These are phyloP conservation scores for Botryobasidium botryosum DNA, from an alignment of 768 basidiomycete species.

Conservation along the genomic window DNA sequence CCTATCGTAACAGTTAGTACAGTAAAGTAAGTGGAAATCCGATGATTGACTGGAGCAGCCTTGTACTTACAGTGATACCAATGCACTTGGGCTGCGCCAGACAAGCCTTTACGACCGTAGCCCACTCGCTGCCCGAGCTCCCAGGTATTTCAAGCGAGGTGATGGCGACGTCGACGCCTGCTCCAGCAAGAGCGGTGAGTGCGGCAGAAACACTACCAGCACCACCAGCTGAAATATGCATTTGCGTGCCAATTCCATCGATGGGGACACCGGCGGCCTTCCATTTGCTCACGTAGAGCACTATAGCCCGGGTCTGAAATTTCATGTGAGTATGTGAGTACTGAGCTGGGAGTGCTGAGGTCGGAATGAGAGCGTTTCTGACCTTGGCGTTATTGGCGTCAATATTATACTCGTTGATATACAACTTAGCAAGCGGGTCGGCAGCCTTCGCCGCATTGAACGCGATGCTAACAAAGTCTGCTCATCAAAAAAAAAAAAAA, in stretches of 20 bases:
- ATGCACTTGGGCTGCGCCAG: constrained; percentile 3
- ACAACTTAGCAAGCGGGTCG: constrained; percentile 30
- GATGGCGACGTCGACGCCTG: not conserved
- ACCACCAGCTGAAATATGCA: constrained; percentile 1
- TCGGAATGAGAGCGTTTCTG: constrained; percentile 2
- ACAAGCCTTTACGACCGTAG: constrained; percentile 3
- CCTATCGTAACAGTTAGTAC: too few relatives aligned
- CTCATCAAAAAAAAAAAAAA: too few relatives aligned
- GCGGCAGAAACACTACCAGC: constrained; percentile 2
- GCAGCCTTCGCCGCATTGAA: constrained; percentile 35
- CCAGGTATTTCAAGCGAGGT: constrained; percentile 4
- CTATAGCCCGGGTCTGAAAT: too few relatives aligned
- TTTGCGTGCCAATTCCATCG: too few relatives aligned
- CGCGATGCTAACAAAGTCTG: constrained; percentile 32
- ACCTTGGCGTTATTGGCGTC: constrained; percentile 4
- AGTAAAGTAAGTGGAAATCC: too few relatives aligned
- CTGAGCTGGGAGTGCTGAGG: constrained; percentile 2
- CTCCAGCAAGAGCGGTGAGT: too few relatives aligned
- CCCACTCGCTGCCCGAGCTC: not conserved
- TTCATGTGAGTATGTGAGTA: too few relatives aligned
- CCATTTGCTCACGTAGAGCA: too few relatives aligned
- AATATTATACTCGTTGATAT: constrained; percentile 11
- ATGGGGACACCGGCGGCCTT: too few relatives aligned
- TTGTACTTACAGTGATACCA: constrained; percentile 6
- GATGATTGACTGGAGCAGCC: not conserved